These are phyloP conservation scores for Ceratocystis eucalypticola DNA, from an alignment of 2,329 filamentous ascomycete genomes.

Conservation along the genomic window DNA sequence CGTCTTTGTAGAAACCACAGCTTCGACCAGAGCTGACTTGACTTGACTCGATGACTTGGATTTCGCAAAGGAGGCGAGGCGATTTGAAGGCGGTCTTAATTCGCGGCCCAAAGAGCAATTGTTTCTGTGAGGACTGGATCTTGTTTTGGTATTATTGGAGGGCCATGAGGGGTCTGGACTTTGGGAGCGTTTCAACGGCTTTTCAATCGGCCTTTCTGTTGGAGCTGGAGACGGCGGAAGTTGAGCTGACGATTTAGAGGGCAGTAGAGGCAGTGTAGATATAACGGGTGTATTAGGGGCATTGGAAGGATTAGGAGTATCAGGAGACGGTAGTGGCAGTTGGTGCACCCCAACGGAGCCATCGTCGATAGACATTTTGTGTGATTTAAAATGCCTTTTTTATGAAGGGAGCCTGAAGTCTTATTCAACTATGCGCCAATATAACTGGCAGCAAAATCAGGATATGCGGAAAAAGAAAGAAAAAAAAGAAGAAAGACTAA, in stretches of 20 bases:
- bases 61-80: conserved; percentile 12
- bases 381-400: not conserved
- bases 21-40: conserved; percentile 12
- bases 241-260: not conserved
- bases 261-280: not conserved
- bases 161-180: conserved; percentile 12
- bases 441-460: not conserved
- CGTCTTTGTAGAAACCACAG: conserved; percentile 8
- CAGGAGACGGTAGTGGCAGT: not conserved
- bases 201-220: conserved; percentile 7
- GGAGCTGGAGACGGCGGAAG: conserved; percentile 9
- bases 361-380: conserved; percentile 7
- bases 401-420: not conserved
- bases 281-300: not conserved
- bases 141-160: conserved; percentile 14
- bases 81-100: conserved; percentile 11
- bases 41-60: conserved; percentile 8
- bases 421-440: not conserved
- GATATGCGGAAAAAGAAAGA: not conserved
- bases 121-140: conserved; percentile 4
- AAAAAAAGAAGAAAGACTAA: not conserved
- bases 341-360: not conserved
- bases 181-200: conserved; percentile 10
- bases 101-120: conserved; percentile 1
- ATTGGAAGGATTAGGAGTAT: not conserved